These are phyloP conservation scores for Curvularia sp. DNA, from an alignment of 2,329 filamentous ascomycete genomes.

Conservation along the genomic window DNA sequence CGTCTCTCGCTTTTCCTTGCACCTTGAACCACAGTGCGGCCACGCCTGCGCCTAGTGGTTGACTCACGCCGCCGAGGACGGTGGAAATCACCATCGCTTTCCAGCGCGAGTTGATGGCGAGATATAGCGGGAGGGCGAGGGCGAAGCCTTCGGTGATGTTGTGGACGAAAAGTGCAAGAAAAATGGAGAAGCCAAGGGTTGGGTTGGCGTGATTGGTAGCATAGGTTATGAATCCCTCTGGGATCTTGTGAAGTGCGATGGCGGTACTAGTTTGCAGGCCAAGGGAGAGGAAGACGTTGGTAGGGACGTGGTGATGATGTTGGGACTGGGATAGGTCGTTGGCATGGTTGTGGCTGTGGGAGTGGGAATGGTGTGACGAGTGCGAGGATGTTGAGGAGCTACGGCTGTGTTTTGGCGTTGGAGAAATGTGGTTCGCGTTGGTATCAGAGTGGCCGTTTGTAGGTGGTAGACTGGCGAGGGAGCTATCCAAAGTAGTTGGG, in stretches of 20 bases:
- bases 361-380: slow-evolving; percentile 8
- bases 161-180: slow-evolving; percentile 95
- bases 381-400: slow-evolving; percentile 21
- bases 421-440: slow-evolving; percentile 7
- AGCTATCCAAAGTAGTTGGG: slow-evolving; percentile 35
- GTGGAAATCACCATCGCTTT: slow-evolving; percentile 86
- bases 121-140: slow-evolving; percentile 89
- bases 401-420: slow-evolving; percentile 24
- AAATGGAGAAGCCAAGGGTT: slow-evolving; percentile 85
- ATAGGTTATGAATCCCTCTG: slow-evolving; percentile 87
- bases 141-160: slow-evolving; percentile 98
- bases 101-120: slow-evolving; percentile 80
- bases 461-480: slow-evolving; percentile 25
- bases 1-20: slow-evolving; percentile 59
- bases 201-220: slow-evolving; percentile 97
- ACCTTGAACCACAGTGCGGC: slow-evolving; percentile 87
- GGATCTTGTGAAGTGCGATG: slow-evolving; percentile 95
- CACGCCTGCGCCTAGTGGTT: slow-evolving; percentile 83
- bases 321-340: slow-evolving; percentile 53
- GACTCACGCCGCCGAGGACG: slow-evolving; percentile 82
- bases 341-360: slow-evolving; percentile 12
- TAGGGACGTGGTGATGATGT: slow-evolving; percentile 94
- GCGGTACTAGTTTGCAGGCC: slow-evolving; percentile 96
- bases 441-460: slow-evolving; percentile 18
- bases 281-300: slow-evolving; percentile 91